Conservation (phyloP, 2,329 filamentous ascomycete species). For the Helotiales sp. region DNA sequence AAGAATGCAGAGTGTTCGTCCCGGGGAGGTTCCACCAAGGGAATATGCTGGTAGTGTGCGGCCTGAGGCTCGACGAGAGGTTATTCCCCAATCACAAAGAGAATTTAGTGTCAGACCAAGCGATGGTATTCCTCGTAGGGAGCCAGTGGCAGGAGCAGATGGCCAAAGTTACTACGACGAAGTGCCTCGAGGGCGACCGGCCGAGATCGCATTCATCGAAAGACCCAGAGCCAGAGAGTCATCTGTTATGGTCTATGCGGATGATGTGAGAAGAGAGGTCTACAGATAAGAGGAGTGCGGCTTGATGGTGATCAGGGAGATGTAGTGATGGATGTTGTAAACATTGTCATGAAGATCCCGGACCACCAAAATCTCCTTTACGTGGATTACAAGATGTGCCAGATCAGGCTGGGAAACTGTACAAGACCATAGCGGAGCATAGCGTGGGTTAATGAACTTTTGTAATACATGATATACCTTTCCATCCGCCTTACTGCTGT, state of each 20-base stretch:
- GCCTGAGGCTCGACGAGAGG: constrained; percentile 31
- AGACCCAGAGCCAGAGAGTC: constrained; percentile 30
- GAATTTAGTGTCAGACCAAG: constrained; percentile 33
- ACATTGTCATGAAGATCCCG: no score
- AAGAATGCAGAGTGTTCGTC: constrained; percentile 11
- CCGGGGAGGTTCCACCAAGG: constrained; percentile 36
- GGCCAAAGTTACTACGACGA: constrained; percentile 32
- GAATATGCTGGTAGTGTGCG: constrained; percentile 41
- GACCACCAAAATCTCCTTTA: no score
- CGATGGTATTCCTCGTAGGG: constrained; percentile 26
- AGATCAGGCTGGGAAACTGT: background rate
- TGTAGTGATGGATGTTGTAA: no score
- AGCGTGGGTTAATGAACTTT: background rate
- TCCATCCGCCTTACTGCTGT: no score
- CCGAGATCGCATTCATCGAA: constrained; percentile 31
- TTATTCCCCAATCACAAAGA: constrained; percentile 27
- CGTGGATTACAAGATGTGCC: background rate
- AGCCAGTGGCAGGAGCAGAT: constrained; percentile 21
- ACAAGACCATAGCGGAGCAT: background rate
- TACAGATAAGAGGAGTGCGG: constrained; percentile 32
- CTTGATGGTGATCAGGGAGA: no score
- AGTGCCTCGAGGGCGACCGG: constrained; percentile 18
- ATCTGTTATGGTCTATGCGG: constrained; percentile 33
- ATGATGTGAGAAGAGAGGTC: constrained; percentile 32
- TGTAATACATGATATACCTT: no score